A percentile compares a stretch with the other conserved stretches of the same genome.
phyloP scores from a whole-genome alignment of 495 filamentous ascomycete species.

The Tuber calosporum region DNA sequence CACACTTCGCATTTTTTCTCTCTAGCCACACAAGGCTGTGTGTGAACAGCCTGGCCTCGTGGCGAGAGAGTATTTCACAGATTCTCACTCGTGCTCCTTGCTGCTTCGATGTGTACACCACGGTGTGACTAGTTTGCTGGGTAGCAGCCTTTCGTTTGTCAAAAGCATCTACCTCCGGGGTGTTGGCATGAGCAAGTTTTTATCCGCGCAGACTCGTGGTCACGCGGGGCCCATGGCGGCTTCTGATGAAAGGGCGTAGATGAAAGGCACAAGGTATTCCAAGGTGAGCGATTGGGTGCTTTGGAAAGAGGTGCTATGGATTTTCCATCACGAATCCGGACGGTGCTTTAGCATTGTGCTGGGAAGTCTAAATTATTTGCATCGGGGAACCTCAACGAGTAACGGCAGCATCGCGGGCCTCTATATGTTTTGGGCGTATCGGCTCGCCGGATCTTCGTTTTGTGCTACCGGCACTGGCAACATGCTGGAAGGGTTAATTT shows the following conservation, averaged over 20 bases:
- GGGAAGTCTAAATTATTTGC: not conserved
- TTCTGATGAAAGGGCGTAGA: not conserved
- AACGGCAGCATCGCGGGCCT: not conserved
- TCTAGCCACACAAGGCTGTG: conserved; percentile 2
- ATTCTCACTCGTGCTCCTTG: not conserved
- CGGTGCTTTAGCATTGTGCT: not conserved
- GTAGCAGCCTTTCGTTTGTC: not conserved
- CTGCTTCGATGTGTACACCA: not conserved
- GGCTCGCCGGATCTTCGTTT: not conserved
- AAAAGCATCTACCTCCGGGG: not conserved
- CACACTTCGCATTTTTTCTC: not conserved
- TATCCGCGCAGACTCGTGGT: not conserved
- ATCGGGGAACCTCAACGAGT: not conserved
- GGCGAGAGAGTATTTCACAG: not conserved
- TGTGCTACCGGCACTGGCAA: not conserved
- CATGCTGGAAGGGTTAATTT: not conserved
- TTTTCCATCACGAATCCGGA: not conserved
- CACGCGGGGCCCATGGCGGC: not conserved
- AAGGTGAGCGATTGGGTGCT: not conserved
- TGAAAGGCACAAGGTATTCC: not conserved
- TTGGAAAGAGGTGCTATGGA: not conserved
- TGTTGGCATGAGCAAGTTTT: not conserved
- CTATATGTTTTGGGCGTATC: not conserved
- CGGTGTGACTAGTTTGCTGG: not conserved
- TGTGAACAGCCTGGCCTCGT: not conserved